Percentiles rank a stretch among this genome's conserved stretches.
These are phyloP conservation scores for Boletus vinaceobasis DNA, from an alignment of 768 basidiomycete species.

Conservation along the genomic window DNA sequence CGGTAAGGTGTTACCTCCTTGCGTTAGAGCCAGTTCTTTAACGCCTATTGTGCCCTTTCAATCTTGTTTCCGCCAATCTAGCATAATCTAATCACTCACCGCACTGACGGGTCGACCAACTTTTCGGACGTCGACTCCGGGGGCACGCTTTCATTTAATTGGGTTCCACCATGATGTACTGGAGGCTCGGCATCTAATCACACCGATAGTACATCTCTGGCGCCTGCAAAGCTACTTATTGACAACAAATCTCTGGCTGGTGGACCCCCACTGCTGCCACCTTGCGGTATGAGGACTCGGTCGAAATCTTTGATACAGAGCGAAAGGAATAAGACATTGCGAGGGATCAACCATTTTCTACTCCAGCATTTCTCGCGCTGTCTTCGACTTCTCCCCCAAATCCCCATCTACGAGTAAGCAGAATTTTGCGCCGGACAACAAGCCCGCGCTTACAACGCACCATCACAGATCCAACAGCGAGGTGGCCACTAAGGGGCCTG, in stretches of 20 bases:
- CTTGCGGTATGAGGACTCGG: constrained; percentile 27
- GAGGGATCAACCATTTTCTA: constrained; percentile 29
- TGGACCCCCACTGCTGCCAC: constrained; percentile 37
- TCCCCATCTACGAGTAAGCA: constrained; percentile 14
- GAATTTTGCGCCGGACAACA: not conserved
- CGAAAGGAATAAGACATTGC: constrained; percentile 18
- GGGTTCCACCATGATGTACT: constrained; percentile 62
- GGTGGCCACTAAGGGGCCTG: constrained; percentile 6
- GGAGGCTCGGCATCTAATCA: constrained; percentile 51
- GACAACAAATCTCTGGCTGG: constrained; percentile 32
- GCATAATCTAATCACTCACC: constrained; percentile 2
- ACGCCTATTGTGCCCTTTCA: not conserved
- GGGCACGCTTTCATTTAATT: constrained; percentile 61
- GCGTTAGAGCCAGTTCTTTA: not conserved
- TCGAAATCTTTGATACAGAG: constrained; percentile 19
- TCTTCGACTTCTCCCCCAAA: constrained; percentile 19
- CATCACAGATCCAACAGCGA: constrained; percentile 21
- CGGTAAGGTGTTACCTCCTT: constrained; percentile 25
- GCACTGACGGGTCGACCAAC: constrained; percentile 26
- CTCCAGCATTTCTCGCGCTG: constrained; percentile 24
- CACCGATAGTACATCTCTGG: constrained; percentile 25
- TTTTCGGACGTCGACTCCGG: constrained; percentile 44
- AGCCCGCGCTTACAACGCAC: not conserved
- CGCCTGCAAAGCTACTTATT: constrained; percentile 43
- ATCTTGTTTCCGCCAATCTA: not conserved